Base-by-base conservation (phyloP, 257 asterid species). In the Nicotiana tomentosiformis region DNA sequence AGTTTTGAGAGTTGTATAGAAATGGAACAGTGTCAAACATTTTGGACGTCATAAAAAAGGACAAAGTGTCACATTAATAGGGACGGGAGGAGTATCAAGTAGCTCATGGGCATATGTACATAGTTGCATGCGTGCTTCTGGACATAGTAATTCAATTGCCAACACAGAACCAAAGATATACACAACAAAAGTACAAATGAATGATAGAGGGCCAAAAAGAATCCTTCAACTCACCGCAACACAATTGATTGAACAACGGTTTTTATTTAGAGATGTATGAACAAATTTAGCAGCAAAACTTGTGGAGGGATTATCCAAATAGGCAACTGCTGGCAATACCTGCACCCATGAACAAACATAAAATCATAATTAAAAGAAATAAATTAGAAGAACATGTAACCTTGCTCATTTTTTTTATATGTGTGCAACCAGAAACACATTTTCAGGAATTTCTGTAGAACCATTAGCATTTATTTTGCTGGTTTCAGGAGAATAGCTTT, bases 241-340 rank as follows among this genome's bases (percentile, higher is more conserved):
- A 81, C 95, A 88, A 88, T 96, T 96, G 81, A 96, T 94, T 60
- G 99, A 90, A 90, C 98, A 94, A 46, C 98, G 91, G 86, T 94
- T 96, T 92, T 96, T 96, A 91, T 96, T 96, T 79, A 94, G 87
- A 79, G 99, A 96, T 70, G 98, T 94, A 88, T 96, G 99, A 39
- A 93, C 99, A 90, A 94, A 96, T 91, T 96, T 96, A 53, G 98
- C 91, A n/a, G 99, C 97, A 87, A 91, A 96, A 86, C 98, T 92
- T 68, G 97, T 94, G 81, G 99, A 96, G 46, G 99, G 98, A 88
- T 96, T 96, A 83, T 96, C 98, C 82, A 70, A 33, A 88, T 94
- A 92, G 77, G 93, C 98, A 69, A 87, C 92, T 83, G 95, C 78
- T 67, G 99, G 99, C 91, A 96, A 81, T 94, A 94, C 89, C 99